Evolutionary conservation across 441 rosid genomes (phyloP), one percentile per base, ranked within the genome.

Genomic region (Metrosideros polymorpha): DNA sequence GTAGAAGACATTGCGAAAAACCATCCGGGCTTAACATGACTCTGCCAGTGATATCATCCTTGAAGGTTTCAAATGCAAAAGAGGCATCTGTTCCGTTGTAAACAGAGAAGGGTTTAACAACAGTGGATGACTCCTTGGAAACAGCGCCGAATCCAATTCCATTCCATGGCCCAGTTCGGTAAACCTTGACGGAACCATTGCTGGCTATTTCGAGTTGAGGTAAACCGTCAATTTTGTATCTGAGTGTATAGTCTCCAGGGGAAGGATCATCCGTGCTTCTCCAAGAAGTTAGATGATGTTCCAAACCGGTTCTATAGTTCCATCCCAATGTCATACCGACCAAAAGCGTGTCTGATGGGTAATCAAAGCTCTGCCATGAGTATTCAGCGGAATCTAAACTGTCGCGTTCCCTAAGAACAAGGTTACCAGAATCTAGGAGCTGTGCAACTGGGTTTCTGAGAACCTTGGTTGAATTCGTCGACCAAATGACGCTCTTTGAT

Each of bases 41-140:
- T 82, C 2, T 63, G 3, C 13, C 0, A 17, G 43, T n/a, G 52
- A 83, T 9, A 24, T 22, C 22, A 6, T 52, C n/a, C 0, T 9
- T 13, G 6, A 52, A 12, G 24, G 45, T 43, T 42, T 42, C 63
- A 3, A 82, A 0, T 1, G 19, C 6, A 56, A 6, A 12, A 83
- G 66, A 86, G 22, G 55, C 19, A 27, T 30, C 83, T 0, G 88
- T 53, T 27, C 29, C 5, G 1, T 83, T 83, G 42, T 14, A 12
- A 29, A 86, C 24, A 29, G 9, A 5, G 32, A 25, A 9, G 1
- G 49, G 0, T 42, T 14, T 29, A 63, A 17, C 51, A 54, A 32
- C 17, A 5, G 17, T 3, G 3, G 4, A 0, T 0, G 24, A 3
- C 19, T 0, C 7, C 1, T 0, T 9, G 22, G 9, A 0, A 1